Base-by-base conservation (phyloP, 2,329 filamentous ascomycete species). In the Rhytidhysteron rufulum region DNA sequence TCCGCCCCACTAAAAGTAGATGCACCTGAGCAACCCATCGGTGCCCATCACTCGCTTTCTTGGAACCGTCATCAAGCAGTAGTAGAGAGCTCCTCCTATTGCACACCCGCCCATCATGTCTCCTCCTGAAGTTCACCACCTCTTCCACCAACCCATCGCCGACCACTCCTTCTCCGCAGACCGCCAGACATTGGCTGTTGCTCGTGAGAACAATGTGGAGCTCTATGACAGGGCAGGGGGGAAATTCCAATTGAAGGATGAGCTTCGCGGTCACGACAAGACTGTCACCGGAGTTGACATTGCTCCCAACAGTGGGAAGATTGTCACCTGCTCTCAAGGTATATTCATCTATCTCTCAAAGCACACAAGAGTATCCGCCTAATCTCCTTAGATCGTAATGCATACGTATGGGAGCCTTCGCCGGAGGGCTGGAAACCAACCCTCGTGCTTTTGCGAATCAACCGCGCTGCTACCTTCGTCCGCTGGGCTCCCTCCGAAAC, bases 51-150 rank as follows among this genome's bases (percentile, higher is more conserved):
- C n/a, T n/a, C n/a, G 16, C 31, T 17, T 11, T 34, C 17, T n/a
- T n/a, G n/a, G n/a, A n/a, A n/a, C n/a, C n/a, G n/a, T n/a, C n/a
- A n/a, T 4, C 27, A 5, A 4, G 57, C 60, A 63, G 54, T 65
- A 96, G 93, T 97, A 85, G 93, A 97, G 93, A 95, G 88, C 80
- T 87, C 74, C 88, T 94, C 88, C 88, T 93, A 88, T 86, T 83
- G 75, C 72, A 42, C 42, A 45, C 40, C 37, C 36, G 42, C n/a
- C 38, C 66, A 77, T 39, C 44, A 97, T 97, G 91, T 76, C 87
- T 40, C 67, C 84, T 44, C 88, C 90, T 50, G 88, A 97, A 77
- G 86, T 95, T 43, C 88, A 97, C 71, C 90, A 97, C 62, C 85
- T 98, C 52, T 98, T 98, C 74, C 89, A 97, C 73, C 82, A 85